Base-by-base conservation (phyloP, 495 filamentous ascomycete genomes). In the Hypoxylon lenormandii region DNA sequence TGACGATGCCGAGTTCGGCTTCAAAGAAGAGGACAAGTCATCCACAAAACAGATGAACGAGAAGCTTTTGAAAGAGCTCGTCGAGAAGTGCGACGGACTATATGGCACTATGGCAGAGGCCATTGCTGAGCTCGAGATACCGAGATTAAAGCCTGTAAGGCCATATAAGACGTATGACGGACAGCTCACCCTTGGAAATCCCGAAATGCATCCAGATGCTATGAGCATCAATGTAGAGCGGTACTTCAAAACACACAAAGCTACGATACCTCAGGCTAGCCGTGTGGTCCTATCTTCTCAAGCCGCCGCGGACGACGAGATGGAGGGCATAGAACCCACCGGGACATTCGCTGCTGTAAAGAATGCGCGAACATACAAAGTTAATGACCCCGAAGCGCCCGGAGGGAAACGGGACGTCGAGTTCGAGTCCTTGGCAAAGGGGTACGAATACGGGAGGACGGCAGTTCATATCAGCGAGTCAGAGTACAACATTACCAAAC, bases 381-480 rank as follows among this genome's bases (percentile, higher is more conserved):
- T 98, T 61, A 82, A 86, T 23, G 92, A 97, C 68, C 84, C 90
- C 11, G 80, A 83, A 36, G 88, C 86, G 11, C 86, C 89, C 1
- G 92, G 92, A 28, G 91, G 91, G 4, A 98, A 96, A 79, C 84
- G 84, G 57, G 93, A 97, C 52, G 89, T 99, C 28, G 87, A 89
- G 7, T 87, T 86, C 28, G 93, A 96, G 11, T 89, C 95, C 33
- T 83, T 98, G 36, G 93, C 91, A 33, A 96, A 92, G 73, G 96
- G 96, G 0, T 99, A 95, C 73, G 90, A 92, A 72, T 99, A 98
- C 77, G 96, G 96, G 54, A 85, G 92, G 38, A 97, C 94, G 0
- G 92, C 92, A 0, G 94, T 98, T 0, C 89, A 90, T 65, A 96
- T 99, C 70, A 90, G 85, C 68, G 89, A 91, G 64, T 89, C 89